Evolutionary conservation across 2,329 filamentous ascomycete species (phyloP).

Genomic region (Cordyceps farinosa): DNA sequence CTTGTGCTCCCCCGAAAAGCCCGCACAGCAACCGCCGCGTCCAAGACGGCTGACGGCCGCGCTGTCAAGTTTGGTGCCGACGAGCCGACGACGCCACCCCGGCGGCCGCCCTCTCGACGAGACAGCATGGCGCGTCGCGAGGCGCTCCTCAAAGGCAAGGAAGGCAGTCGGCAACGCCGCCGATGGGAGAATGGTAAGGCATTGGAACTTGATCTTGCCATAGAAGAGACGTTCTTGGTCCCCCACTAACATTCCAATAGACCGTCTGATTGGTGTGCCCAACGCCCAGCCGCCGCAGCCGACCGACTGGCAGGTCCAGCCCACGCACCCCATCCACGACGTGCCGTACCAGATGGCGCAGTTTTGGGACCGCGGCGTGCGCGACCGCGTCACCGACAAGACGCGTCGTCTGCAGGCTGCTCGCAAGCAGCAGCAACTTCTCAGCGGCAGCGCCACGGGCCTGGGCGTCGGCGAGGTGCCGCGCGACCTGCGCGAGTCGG

Average conservation of each 20-base stretch:
- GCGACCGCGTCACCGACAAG: constrained; percentile 49
- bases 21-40: constrained; percentile 17
- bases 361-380: constrained; percentile 66
- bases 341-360: constrained; percentile 88
- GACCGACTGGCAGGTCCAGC: constrained; percentile 76
- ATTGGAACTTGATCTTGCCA: too few relatives aligned
- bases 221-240: neutral
- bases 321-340: constrained; percentile 71
- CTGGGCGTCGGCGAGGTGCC: constrained; percentile 60
- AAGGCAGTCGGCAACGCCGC: constrained; percentile 79
- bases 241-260: constrained; percentile 42
- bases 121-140: constrained; percentile 64
- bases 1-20: constrained; percentile 7
- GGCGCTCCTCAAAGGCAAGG: constrained; percentile 79
- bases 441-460: constrained; percentile 38
- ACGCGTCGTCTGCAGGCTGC: constrained; percentile 37
- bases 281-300: constrained; percentile 79
- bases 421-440: constrained; percentile 46
- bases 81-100: constrained; percentile 31
- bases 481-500: constrained; percentile 71
- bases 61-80: constrained; percentile 23
- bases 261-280: constrained; percentile 82
- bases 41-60: constrained; percentile 17
- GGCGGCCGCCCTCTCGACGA: constrained; percentile 45
- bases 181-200: constrained; percentile 91